These are phyloP conservation scores for Fragilaria crotonensis DNA, from an alignment of 108 stramenopile genomes.

Conservation along the genomic window DNA sequence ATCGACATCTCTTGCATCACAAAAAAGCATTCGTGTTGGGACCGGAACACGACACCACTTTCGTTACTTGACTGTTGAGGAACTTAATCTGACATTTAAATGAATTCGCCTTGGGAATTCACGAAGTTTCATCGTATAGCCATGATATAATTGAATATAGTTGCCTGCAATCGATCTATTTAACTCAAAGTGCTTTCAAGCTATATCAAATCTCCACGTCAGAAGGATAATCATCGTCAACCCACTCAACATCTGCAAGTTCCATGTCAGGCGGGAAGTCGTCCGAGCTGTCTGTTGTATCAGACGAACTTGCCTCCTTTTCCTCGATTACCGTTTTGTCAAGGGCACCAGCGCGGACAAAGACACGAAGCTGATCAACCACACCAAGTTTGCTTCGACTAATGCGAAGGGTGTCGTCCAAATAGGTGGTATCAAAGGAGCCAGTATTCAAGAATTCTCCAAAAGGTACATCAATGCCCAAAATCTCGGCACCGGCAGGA, in stretches of 20 bases:
- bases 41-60: neutral
- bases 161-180: neutral
- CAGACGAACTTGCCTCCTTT: neutral
- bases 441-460: conserved; percentile 56
- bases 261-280: neutral
- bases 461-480: conserved; percentile 55
- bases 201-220: neutral
- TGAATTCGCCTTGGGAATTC: neutral
- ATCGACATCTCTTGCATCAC: conserved; percentile 5
- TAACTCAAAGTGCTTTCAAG: neutral
- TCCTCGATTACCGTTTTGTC: conserved; percentile 2
- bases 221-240: neutral
- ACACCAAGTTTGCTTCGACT: conserved; percentile 52
- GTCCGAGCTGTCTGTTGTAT: neutral
- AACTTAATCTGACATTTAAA: neutral
- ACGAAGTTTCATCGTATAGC: neutral
- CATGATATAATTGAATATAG: too few relatives aligned
- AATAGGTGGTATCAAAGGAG: conserved; percentile 63
- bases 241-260: neutral
- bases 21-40: neutral
- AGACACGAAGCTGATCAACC: conserved; percentile 66
- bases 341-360: conserved; percentile 28
- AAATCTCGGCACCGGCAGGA: conserved; percentile 52
- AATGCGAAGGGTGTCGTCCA: conserved; percentile 60
- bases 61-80: neutral